These are phyloP conservation scores for Pythium aquatile DNA, from an alignment of 352 stramenopile genomes.

Conservation along the genomic window DNA sequence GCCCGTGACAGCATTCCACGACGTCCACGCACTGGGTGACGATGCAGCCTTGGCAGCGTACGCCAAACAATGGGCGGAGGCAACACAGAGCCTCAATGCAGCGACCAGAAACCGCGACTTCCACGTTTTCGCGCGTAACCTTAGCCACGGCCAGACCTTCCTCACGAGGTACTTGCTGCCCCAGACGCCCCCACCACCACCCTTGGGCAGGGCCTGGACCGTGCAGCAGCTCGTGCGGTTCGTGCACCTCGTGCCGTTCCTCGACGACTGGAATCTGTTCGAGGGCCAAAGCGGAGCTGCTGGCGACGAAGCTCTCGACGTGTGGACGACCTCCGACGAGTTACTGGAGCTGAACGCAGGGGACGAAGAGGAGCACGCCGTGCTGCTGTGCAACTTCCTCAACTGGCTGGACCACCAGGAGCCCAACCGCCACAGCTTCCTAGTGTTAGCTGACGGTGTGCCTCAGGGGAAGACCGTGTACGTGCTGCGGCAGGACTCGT, in stretches of 20 bases:
- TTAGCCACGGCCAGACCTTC: constrained; percentile 65
- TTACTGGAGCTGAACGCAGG: constrained; percentile 88
- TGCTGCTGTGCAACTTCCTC: constrained; percentile 92
- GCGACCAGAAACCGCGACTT: constrained; percentile 43
- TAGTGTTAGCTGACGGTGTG: constrained; percentile 85
- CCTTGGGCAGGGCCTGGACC: constrained; percentile 6
- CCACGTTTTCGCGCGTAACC: constrained; percentile 74
- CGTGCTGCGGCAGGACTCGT: constrained; percentile 62
- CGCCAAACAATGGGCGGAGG: constrained; percentile 32
- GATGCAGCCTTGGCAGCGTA: constrained; percentile 33
- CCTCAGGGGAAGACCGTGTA: constrained; percentile 90
- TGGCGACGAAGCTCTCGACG: constrained; percentile 56
- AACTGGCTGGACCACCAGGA: constrained; percentile 74
- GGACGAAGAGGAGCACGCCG: constrained; percentile 90
- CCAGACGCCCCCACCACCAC: constrained; percentile 58
- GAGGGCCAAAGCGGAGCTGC: background rate
- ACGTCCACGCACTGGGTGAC: constrained; percentile 13
- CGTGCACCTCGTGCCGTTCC: constrained; percentile 90
- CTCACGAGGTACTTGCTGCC: constrained; percentile 68
- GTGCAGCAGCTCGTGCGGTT: constrained; percentile 73
- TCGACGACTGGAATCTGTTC: constrained; percentile 90
- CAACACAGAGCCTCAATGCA: constrained; percentile 18
- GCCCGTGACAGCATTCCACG: constrained; percentile 30
- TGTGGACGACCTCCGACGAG: constrained; percentile 90
- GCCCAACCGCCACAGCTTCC: constrained; percentile 48